A percentile compares a stretch with the other conserved stretches of the same genome.
Evolutionary conservation across 1,284 basidiomycete species (phyloP).

Genomic region (Rhodotorula sp.): DNA sequence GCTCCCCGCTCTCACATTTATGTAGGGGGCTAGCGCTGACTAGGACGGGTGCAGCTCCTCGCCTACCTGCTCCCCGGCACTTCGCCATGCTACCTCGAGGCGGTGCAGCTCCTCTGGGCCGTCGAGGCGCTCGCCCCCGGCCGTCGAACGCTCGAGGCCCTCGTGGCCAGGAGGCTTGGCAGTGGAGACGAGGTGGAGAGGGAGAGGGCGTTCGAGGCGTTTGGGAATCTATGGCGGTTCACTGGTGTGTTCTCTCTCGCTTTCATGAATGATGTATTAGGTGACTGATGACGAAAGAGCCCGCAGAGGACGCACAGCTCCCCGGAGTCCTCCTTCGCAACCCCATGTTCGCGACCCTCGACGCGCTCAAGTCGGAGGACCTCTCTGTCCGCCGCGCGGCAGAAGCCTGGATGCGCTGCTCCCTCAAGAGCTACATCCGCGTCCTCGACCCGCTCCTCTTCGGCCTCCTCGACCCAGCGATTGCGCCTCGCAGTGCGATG

Average conservation of each 20-base stretch:
- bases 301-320: constrained; percentile 71
- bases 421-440: constrained; percentile 80
- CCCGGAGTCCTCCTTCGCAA: constrained; percentile 79
- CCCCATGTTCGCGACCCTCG: constrained; percentile 84
- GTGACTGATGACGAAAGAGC: background rate
- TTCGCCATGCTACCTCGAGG: constrained; percentile 75
- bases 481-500: constrained; percentile 59
- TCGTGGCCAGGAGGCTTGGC: constrained; percentile 69
- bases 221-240: constrained; percentile 89
- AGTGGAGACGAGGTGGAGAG: constrained; percentile 56
- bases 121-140: constrained; percentile 66
- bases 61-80: constrained; percentile 69
- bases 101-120: constrained; percentile 83
- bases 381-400: constrained; percentile 71
- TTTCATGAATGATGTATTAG: too few relatives aligned
- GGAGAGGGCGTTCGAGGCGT: constrained; percentile 69
- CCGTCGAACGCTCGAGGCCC: constrained; percentile 68
- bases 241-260: constrained; percentile 61
- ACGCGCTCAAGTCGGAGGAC: constrained; percentile 74
- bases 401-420: constrained; percentile 95
- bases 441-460: constrained; percentile 85
- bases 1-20: background rate
- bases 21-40: too few relatives aligned
- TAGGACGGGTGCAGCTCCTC: constrained; percentile 60
- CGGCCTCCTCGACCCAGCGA: constrained; percentile 70